A percentile compares a stretch with the other conserved stretches of the same genome.
Conservation (phyloP, 768 basidiomycete genomes). For the Tulasnella sp. region DNA sequence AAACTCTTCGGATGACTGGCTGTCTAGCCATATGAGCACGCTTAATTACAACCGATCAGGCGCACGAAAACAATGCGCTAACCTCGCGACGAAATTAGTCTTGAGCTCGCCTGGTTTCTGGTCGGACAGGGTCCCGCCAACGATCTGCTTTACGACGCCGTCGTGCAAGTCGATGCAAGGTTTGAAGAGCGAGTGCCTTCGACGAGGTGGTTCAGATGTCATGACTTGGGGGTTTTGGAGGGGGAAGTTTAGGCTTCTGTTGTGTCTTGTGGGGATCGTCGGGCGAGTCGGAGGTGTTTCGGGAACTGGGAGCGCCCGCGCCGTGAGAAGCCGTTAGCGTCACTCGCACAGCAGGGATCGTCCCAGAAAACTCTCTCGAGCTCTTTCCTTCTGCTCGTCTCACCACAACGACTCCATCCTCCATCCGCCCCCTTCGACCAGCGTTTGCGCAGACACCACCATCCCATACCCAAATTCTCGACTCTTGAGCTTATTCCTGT, state of each 20-base stretch:
- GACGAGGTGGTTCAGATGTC: neutral
- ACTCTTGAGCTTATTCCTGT: neutral
- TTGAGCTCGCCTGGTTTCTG: slow-evolving; percentile 44
- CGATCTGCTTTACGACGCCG: slow-evolving; percentile 95
- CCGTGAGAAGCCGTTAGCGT: neutral
- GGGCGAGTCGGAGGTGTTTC: neutral
- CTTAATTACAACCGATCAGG: neutral
- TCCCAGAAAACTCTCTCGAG: neutral
- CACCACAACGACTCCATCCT: neutral
- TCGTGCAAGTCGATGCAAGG: slow-evolving; percentile 97
- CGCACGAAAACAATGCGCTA: slow-evolving; percentile 21
- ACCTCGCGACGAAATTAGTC: slow-evolving; percentile 91
- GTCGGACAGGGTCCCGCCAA: slow-evolving; percentile 86
- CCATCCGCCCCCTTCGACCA: neutral
- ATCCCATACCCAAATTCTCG: neutral
- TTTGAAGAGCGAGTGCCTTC: slow-evolving; percentile 44
- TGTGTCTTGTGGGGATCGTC: neutral
- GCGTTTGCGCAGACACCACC: neutral
- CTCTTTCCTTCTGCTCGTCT: neutral
- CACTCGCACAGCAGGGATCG: neutral
- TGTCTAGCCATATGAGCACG: neutral
- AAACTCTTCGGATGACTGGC: neutral
- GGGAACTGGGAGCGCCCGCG: neutral
- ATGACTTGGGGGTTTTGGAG: neutral
- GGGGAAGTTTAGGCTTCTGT: neutral